These are phyloP conservation scores for Paecilomyces dactylethromorphus DNA, from an alignment of 2,329 filamentous ascomycete genomes.

Conservation along the genomic window DNA sequence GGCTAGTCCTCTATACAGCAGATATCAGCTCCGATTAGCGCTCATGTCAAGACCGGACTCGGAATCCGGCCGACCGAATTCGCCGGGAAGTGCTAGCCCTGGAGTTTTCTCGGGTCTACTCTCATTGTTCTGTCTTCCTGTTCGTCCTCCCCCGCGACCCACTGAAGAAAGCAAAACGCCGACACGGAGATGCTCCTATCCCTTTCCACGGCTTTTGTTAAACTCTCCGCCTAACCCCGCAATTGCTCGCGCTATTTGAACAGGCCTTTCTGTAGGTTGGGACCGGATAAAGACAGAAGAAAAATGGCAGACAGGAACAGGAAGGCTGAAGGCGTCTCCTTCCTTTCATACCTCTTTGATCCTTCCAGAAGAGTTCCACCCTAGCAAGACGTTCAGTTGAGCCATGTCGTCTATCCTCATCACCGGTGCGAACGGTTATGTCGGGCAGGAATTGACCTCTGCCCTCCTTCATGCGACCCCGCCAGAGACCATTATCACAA, in stretches of 20 bases:
- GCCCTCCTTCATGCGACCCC: slow-evolving; percentile 36
- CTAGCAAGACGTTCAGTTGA: not conserved
- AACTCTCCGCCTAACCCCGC: slow-evolving; percentile 1
- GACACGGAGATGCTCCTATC: not conserved
- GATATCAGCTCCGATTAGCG: not conserved
- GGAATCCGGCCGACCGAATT: not conserved
- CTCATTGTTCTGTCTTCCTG: not conserved
- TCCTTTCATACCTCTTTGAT: not conserved
- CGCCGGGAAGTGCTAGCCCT: not conserved
- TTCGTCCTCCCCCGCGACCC: not conserved
- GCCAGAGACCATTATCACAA: slow-evolving; percentile 34
- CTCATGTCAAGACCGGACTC: not conserved
- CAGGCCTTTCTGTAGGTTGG: not conserved
- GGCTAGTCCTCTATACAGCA: not conserved
- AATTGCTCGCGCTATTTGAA: slow-evolving; percentile 1
- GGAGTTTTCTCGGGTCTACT: not conserved
- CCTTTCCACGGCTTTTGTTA: not conserved
- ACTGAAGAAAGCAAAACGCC: not conserved
- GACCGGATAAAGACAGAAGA: not conserved
- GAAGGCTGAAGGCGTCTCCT: not conserved
- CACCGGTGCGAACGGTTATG: slow-evolving; percentile 47
- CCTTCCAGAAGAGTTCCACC: not conserved
- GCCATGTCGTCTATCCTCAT: slow-evolving; percentile 41
- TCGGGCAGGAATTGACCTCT: slow-evolving; percentile 46
- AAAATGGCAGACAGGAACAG: slow-evolving; percentile 1